Evolutionary conservation across 2,329 filamentous ascomycete genomes (phyloP).

Genomic region (Purpureocillium takamizusanense): DNA sequence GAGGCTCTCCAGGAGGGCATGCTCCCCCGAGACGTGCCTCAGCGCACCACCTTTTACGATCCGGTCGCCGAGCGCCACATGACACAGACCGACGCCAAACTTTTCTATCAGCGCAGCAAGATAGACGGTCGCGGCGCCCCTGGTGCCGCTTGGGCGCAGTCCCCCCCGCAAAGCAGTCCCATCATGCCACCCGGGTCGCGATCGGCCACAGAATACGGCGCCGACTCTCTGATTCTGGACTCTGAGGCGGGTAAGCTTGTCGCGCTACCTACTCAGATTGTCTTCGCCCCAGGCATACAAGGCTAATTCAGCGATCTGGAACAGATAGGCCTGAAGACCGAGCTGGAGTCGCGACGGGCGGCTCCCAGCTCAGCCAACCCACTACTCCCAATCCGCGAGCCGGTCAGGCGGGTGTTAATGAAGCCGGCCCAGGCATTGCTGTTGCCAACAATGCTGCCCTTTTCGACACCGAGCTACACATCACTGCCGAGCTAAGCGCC

Average conservation of each 20-base stretch:
- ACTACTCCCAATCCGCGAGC: neutral
- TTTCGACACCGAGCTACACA: constrained; percentile 64
- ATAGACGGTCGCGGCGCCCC: constrained; percentile 38
- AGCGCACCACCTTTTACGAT: constrained; percentile 83
- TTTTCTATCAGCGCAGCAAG: constrained; percentile 90
- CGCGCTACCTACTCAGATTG: neutral
- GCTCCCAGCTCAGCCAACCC: constrained; percentile 1
- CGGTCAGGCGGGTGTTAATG: neutral
- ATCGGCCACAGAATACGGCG: constrained; percentile 25
- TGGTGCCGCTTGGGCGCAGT: constrained; percentile 28
- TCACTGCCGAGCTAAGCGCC: constrained; percentile 72
- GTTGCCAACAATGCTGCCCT: constrained; percentile 58
- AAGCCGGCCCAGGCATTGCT: constrained; percentile 23
- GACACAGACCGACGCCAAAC: constrained; percentile 87
- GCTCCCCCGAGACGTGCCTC: constrained; percentile 50
- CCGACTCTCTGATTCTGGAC: constrained; percentile 23
- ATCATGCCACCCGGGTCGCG: constrained; percentile 26
- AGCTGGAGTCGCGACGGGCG: constrained; percentile 1
- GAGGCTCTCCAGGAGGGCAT: constrained; percentile 41
- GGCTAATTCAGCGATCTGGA: neutral
- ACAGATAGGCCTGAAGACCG: constrained; percentile 7
- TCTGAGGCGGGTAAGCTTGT: constrained; percentile 12
- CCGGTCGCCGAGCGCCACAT: constrained; percentile 89
- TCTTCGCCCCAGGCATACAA: neutral
- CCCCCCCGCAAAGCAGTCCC: constrained; percentile 38